Evolutionary conservation across 257 asterid species (phyloP).

Genomic region (Gentiana dahurica): DNA sequence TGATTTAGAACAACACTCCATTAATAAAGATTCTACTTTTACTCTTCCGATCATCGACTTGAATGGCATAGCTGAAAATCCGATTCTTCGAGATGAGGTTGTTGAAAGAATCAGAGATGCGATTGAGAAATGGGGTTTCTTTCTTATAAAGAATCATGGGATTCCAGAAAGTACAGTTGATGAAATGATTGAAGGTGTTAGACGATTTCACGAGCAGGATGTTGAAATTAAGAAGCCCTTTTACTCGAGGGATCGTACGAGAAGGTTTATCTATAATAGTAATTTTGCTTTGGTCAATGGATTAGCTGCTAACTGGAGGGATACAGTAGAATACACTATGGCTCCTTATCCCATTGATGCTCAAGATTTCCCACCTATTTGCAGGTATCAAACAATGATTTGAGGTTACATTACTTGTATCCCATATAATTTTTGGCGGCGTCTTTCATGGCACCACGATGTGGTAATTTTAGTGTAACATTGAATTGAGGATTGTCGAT

Average conservation of each 20-base stretch:
- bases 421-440: too few relatives aligned
- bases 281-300: slow-evolving; percentile 11
- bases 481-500: too few relatives aligned
- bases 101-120: slow-evolving; percentile 1
- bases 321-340: background rate
- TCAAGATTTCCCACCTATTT: background rate
- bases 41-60: slow-evolving; percentile 1
- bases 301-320: slow-evolving; percentile 2
- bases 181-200: background rate
- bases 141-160: slow-evolving; percentile 1
- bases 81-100: too few relatives aligned
- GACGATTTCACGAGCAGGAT: slow-evolving; percentile 1
- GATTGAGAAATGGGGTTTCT: slow-evolving; percentile 2
- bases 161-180: background rate
- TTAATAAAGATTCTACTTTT: too few relatives aligned
- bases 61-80: background rate
- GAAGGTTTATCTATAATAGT: background rate
- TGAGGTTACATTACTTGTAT: too few relatives aligned
- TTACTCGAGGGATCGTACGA: background rate
- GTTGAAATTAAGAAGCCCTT: background rate
- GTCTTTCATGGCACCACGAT: too few relatives aligned
- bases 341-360: background rate
- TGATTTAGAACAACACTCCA: too few relatives aligned
- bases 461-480: too few relatives aligned
- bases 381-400: background rate